Conservation (phyloP, 495 filamentous ascomycete genomes). For the Lasiosphaeris hirsuta region DNA sequence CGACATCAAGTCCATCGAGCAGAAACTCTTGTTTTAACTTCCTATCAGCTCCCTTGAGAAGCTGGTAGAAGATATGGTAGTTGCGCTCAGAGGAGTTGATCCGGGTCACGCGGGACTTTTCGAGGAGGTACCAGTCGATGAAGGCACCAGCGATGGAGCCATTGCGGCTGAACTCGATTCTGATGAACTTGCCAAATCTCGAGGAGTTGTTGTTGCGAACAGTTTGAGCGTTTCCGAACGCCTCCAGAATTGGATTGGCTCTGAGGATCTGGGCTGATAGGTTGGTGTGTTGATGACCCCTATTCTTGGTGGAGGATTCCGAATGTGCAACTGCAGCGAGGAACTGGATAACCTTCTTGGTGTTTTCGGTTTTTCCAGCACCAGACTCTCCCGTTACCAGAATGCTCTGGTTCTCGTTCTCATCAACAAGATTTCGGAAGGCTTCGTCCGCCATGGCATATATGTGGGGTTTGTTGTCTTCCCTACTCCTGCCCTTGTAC, state of each 20-base stretch:
- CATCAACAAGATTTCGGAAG: slow-evolving; percentile 91
- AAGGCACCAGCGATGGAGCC: slow-evolving; percentile 94
- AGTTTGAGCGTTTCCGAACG: slow-evolving; percentile 97
- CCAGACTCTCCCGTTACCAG: slow-evolving; percentile 98
- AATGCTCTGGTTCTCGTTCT: slow-evolving; percentile 95
- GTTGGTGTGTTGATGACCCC: slow-evolving; percentile 68
- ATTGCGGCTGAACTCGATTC: slow-evolving; percentile 87
- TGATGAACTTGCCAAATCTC: slow-evolving; percentile 97
- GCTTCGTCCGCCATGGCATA: slow-evolving; percentile 98
- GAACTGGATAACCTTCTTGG: slow-evolving; percentile 99
- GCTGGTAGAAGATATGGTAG: slow-evolving; percentile 97
- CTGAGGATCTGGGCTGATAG: slow-evolving; percentile 96
- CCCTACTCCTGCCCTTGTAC: slow-evolving; percentile 85
- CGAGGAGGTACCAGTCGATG: slow-evolving; percentile 97
- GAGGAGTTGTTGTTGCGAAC: slow-evolving; percentile 98
- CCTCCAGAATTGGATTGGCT: slow-evolving; percentile 96
- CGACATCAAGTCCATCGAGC: slow-evolving; percentile 65
- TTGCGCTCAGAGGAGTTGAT: slow-evolving; percentile 85
- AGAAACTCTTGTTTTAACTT: slow-evolving; percentile 72
- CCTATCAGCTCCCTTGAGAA: slow-evolving; percentile 76
- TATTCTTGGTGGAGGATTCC: slow-evolving; percentile 63
- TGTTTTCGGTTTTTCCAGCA: slow-evolving; percentile 98
- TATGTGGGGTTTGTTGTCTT: slow-evolving; percentile 96
- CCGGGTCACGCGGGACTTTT: slow-evolving; percentile 93
- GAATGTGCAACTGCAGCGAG: slow-evolving; percentile 89